Base-by-base conservation (phyloP, 1,284 basidiomycete genomes). In the Takashimella tepidaria region DNA sequence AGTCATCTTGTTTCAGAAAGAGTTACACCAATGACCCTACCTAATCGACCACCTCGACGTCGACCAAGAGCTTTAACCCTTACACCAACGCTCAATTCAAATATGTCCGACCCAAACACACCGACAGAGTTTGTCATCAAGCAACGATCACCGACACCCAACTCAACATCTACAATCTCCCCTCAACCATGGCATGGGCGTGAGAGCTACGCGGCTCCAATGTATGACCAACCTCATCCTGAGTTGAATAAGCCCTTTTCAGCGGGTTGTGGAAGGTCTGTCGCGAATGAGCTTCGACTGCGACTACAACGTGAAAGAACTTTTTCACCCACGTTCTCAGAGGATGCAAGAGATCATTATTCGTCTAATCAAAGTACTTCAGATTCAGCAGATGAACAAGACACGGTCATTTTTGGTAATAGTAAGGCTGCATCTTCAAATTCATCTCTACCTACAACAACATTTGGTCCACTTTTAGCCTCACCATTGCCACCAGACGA, bases 271-370 rank as follows among this genome's bases (percentile, higher is more conserved):
- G 57, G 56, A 6, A n/a, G 55, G 47, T 59, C 57, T 4, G 53
- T 63, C 3, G 63, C 63, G 0, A 63, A 57, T 13, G 57, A 63
- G 37, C 41, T 65, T 19, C 40, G 61, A 19, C 31, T 65, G 45
- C 45, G 61, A 20, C 47, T 31, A 24, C 47, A 50, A 37, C 20
- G 23, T 11, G 49, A 53, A 16, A 37, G 19, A 22, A 44, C 24
- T 4, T 49, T 44, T 37, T 37, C 31, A 37, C 31, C 31, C 8
- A 37, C 31, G 8, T 37, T 11, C 26, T 12, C 24, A 13, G 40
- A 20, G 24, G 40, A 48, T 22, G 12, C 19, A 40, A n/a, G 31
- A 25, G 11, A 21, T 47, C 13, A 21, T 31, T 16, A 23, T n/a
- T 11, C 31, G 26, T 10, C 27, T 21, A 20, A 37, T 45, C 10